Base-by-base conservation (phyloP, 352 stramenopile species). In the Phytophthora tentaculata region DNA sequence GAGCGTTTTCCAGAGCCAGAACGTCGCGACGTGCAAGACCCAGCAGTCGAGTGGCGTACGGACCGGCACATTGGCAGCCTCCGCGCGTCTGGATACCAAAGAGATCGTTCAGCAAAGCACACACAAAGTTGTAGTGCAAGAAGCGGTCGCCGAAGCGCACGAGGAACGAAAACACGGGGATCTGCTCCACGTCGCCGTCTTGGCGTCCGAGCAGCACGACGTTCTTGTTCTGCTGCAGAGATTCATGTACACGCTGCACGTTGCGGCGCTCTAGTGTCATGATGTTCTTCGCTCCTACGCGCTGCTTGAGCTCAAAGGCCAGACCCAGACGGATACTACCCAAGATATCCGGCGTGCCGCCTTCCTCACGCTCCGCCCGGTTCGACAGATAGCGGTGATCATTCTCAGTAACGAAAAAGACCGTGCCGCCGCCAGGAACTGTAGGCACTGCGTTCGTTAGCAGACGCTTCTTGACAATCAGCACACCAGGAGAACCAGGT, bases 91-190 rank as follows among this genome's bases (percentile, higher is more conserved):
- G 97, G 39, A 99, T 95, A 16, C 98, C 98, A 77, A 99, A 99
- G 3, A 99, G 74, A 75, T 99, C 98, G 62, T 99, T 99, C 10
- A 99, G 81, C 41, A 99, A 75, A 35, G 97, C 95, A 63, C 93
- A 98, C 20, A 99, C 97, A 64, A 99, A 99, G 71, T 99, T 99
- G 79, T 98, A 99, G 77, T 99, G 98, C 49, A 99, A 73, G 76
- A 98, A 99, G 22, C 91, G 66, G 24, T 88, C 73, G 1, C 87
- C 85, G 32, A 86, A 96, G 23, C 88, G 85, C 48, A 99, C 85
- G 8, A 99, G 76, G 62, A 99, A 99, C 1, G 96, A 98, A 68
- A 99, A 97, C 20, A 99, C 96, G 0, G 96, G 96, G 29, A 99
- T 78, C 32, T 95, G 64, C 13, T 77, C 71, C 56, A 76, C 62